Conservation (phyloP, 1,139 yeast genomes). For the Maudiozyma humilis region DNA sequence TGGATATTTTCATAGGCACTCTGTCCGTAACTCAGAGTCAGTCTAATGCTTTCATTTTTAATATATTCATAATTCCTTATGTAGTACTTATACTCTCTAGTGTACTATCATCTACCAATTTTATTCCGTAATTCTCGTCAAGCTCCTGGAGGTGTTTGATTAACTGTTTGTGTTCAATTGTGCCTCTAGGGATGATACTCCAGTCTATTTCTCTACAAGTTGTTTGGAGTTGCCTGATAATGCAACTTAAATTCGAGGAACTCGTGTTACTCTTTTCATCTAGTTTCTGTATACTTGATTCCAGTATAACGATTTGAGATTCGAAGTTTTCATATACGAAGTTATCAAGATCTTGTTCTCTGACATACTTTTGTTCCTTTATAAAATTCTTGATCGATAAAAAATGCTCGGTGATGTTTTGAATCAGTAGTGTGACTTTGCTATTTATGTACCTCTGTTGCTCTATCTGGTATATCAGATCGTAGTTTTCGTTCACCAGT, state of each 20-base stretch:
- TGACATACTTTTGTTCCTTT: conserved; percentile 21
- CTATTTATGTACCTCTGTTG: conserved; percentile 26
- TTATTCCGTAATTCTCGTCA: conserved; percentile 14
- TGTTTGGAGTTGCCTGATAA: conserved; percentile 13
- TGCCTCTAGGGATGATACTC: conserved; percentile 15
- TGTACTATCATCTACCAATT: neutral
- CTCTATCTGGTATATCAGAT: conserved; percentile 25
- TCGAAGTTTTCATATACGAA: conserved; percentile 15
- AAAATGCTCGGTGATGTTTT: conserved; percentile 25
- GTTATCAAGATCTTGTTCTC: conserved; percentile 12
- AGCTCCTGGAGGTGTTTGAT: conserved; percentile 10
- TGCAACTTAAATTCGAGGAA: conserved; percentile 11
- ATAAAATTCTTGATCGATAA: conserved; percentile 26
- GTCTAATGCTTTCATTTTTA: neutral
- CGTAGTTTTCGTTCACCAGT: conserved; percentile 24
- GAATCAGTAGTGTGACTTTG: conserved; percentile 21
- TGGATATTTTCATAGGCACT: conserved; percentile 11
- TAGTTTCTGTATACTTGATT: conserved; percentile 9
- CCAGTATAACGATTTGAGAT: conserved; percentile 11
- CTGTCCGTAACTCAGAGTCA: neutral
- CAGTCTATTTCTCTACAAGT: conserved; percentile 17
- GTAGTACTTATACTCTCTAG: neutral
- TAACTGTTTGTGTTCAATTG: conserved; percentile 11
- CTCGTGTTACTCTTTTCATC: conserved; percentile 9
- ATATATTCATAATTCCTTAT: too few relatives aligned